Conservation (phyloP, 768 basidiomycete genomes). For the Neoboletus magnificus region DNA sequence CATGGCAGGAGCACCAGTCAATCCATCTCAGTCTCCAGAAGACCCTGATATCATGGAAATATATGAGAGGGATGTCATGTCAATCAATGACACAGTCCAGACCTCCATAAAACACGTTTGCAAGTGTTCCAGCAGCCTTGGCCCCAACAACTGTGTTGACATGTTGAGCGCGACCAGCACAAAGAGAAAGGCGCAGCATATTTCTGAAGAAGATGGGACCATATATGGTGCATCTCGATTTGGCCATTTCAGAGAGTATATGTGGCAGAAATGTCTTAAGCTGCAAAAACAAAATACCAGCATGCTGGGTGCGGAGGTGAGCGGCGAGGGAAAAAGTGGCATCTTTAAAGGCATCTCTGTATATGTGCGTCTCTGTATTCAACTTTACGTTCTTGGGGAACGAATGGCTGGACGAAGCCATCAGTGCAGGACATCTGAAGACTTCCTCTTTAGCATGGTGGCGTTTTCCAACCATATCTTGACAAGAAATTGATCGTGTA, state of each 20-base stretch:
- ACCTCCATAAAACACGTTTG: slow-evolving; percentile 39
- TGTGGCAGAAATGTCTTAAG: slow-evolving; percentile 88
- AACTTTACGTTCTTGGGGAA: not conserved
- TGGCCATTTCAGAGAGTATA: slow-evolving; percentile 84
- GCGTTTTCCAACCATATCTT: slow-evolving; percentile 79
- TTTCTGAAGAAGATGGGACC: slow-evolving; percentile 36
- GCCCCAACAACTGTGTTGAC: not conserved
- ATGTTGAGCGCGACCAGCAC: slow-evolving; percentile 4
- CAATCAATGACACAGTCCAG: slow-evolving; percentile 16
- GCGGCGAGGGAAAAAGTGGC: slow-evolving; percentile 31
- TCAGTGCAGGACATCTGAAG: slow-evolving; percentile 84
- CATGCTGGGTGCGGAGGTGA: slow-evolving; percentile 31
- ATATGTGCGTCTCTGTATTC: slow-evolving; percentile 57
- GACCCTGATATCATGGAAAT: slow-evolving; percentile 35
- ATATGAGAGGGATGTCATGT: slow-evolving; percentile 6
- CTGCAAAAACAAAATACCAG: slow-evolving; percentile 73
- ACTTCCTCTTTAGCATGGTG: slow-evolving; percentile 80
- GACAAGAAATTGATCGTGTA: slow-evolving; percentile 74
- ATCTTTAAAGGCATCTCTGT: slow-evolving; percentile 77
- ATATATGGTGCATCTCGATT: slow-evolving; percentile 79
- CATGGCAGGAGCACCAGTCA: not conserved
- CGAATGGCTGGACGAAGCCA: slow-evolving; percentile 83
- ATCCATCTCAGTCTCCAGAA: not conserved
- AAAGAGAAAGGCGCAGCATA: slow-evolving; percentile 17
- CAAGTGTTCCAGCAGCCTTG: slow-evolving; percentile 22